Conservation (phyloP, 139 green algal species). For the Chlorella sorokiniana region DNA sequence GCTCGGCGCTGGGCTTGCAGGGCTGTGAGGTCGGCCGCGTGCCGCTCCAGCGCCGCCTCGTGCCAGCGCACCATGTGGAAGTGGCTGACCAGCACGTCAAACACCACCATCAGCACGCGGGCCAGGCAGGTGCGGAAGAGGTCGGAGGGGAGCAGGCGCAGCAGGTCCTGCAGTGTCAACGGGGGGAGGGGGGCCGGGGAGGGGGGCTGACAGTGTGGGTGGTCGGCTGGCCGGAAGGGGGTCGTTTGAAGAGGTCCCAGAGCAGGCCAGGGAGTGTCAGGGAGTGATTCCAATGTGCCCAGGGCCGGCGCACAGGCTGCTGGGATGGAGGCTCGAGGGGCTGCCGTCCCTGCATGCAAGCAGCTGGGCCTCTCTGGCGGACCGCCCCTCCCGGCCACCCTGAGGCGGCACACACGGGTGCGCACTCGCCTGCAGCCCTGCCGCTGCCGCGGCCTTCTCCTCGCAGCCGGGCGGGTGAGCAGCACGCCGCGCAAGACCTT, state of each 20-base stretch:
- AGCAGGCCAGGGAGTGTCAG: background rate
- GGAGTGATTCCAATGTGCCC: background rate
- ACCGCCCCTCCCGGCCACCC: too few relatives aligned
- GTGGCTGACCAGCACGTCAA: conserved; percentile 57
- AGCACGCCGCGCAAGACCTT: conserved; percentile 52
- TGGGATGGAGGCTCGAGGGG: too few relatives aligned
- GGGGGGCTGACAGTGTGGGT: background rate
- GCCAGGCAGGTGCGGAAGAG: conserved; percentile 56
- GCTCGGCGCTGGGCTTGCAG: background rate
- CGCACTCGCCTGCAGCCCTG: background rate
- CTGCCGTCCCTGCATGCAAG: background rate
- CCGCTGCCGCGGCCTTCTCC: conserved; percentile 20
- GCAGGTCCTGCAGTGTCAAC: conserved; percentile 41
- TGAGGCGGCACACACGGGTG: too few relatives aligned
- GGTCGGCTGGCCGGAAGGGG: too few relatives aligned
- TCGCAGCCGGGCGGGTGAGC: conserved; percentile 40
- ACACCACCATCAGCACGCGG: conserved; percentile 59
- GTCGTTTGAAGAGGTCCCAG: too few relatives aligned
- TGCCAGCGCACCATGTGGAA: conserved; percentile 56
- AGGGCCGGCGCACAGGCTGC: too few relatives aligned
- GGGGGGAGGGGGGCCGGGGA: too few relatives aligned
- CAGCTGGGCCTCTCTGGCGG: too few relatives aligned
- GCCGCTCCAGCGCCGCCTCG: conserved; percentile 30
- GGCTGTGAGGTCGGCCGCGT: background rate
- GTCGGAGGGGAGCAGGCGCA: conserved; percentile 53